Evolutionary conservation across 2,329 filamentous ascomycete genomes (phyloP).

Genomic region (Sarocladium strictum): DNA sequence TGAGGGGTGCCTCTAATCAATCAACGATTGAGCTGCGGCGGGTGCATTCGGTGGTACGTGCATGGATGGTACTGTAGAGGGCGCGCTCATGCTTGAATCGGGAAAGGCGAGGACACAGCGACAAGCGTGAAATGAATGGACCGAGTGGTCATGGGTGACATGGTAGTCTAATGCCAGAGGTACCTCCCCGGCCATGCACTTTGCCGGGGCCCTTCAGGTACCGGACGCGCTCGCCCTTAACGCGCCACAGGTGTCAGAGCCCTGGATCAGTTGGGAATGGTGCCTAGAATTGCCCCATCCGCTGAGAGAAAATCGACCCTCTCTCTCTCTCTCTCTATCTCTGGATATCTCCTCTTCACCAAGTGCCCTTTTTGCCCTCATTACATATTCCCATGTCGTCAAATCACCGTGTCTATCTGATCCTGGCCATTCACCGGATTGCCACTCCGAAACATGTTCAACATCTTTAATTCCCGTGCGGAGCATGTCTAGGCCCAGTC

Average conservation of each 20-base stretch:
- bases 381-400: neutral
- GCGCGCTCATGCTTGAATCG: neutral
- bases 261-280: neutral
- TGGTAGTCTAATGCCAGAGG: too few species aligned
- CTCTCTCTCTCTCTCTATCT: neutral
- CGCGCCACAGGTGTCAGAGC: neutral
- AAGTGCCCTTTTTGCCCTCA: too few species aligned
- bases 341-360: neutral
- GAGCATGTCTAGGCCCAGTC: too few species aligned
- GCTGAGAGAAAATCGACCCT: neutral
- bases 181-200: neutral
- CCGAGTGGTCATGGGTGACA: neutral
- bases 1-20: too few species aligned
- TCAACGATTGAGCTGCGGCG: too few species aligned
- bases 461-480: neutral
- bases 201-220: neutral
- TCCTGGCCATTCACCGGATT: neutral
- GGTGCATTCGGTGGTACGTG: neutral
- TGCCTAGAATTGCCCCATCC: too few species aligned
- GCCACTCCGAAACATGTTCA: neutral
- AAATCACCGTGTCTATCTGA: too few species aligned
- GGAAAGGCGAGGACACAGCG: neutral
- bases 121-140: neutral
- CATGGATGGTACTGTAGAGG: neutral
- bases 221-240: neutral